Percentiles rank a stretch among this genome's conserved stretches.
phyloP scores from a whole-genome alignment of 75 land plant species.

The Cryptomeria japonica region DNA sequence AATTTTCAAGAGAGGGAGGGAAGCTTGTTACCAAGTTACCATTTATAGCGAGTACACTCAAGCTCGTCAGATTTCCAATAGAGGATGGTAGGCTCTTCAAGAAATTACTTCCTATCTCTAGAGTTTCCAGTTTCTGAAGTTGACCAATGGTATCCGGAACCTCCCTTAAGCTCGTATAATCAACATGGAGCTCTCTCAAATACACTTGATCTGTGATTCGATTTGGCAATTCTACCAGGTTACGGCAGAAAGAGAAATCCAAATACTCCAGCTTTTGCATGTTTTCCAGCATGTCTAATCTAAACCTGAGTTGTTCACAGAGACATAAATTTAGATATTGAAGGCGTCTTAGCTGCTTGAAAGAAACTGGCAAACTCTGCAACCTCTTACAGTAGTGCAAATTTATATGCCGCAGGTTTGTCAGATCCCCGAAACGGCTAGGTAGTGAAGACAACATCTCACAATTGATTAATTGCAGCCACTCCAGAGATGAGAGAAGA shows the following conservation, averaged over 20 bases:
- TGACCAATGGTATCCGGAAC: not conserved
- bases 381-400: not conserved
- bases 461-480: not conserved
- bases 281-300: not conserved
- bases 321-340: not conserved
- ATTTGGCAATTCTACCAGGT: not conserved
- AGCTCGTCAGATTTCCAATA: no score
- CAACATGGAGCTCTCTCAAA: not conserved
- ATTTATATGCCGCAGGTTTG: not conserved
- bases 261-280: not conserved
- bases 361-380: not conserved
- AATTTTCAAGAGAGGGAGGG: not conserved
- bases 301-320: not conserved
- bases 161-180: not conserved
- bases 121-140: not conserved
- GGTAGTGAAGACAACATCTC: not conserved
- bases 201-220: not conserved
- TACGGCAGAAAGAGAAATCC: not conserved
- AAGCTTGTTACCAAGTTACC: no score
- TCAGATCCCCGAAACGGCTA: not conserved
- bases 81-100: no score
- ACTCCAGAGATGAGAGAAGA: not conserved
- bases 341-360: not conserved
- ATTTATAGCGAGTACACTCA: no score
- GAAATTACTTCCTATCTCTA: not conserved